Evolutionary conservation across 75 land plant genomes (phyloP), one percentile per base, ranked within the genome.

Genomic region (Ceratopteris richardii): DNA sequence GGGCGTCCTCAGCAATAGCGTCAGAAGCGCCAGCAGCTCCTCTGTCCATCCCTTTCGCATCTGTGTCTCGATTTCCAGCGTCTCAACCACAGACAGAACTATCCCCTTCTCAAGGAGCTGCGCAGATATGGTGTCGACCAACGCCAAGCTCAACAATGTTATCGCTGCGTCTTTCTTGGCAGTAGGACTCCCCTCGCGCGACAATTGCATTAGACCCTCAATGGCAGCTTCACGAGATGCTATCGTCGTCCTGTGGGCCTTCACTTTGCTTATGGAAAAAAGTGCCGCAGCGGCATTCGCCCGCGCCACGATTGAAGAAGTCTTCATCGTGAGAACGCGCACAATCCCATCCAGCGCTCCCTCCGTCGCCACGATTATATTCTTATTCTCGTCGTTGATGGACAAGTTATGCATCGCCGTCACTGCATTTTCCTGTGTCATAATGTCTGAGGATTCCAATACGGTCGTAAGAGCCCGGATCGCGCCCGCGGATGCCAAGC

Each of bases 271-370:
- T 44, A 87, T 44, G 63, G 84, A 80, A 52, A 70, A 81, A 36
- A 87, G 44, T 1, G 88, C 61, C 23, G 93, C 88, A 0, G 93
- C 88, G 0, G 93, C 93, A 67, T 88, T 88, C 52, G 81, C 93
- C 56, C 88, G 72, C 0, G 77, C 73, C 36, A 81, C 85, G 80
- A 72, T 72, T 57, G 69, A 63, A 25, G 46, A n/a, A n/a, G 14
- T 10, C 93, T 88, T 0, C 29, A 31, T 16, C 58, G 31, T 21
- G 84, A 30, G 14, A 88, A 85, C 26, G 70, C 61, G n/a, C 1
- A 84, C 54, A 11, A 88, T 68, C 25, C 30, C 51, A 21, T 78
- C 84, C 13, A 84, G 53, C 16, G 85, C 76, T 3, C 82, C 71
- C n/a, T n/a, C n/a, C 2, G 88, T 82, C 29, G 67, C 82, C 70